Conservation (phyloP, 2,329 filamentous ascomycete genomes). For the Aspergillus clavatus region DNA sequence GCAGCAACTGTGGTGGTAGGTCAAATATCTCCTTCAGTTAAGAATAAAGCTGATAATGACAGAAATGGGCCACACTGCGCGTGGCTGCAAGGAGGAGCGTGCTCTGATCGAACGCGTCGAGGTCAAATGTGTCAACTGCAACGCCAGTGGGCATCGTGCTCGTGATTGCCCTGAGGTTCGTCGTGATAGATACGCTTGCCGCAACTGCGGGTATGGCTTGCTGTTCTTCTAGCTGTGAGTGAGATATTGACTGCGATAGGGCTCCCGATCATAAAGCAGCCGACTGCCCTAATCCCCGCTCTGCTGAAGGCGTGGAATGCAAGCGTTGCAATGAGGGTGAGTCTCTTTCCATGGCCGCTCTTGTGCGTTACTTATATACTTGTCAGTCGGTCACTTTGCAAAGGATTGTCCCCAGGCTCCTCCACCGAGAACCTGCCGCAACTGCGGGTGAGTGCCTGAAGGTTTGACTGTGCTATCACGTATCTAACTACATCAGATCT, state of each 20-base stretch:
- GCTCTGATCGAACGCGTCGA: constrained; percentile 35
- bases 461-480: not conserved
- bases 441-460: constrained; percentile 38
- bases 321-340: constrained; percentile 41
- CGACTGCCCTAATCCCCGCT: constrained; percentile 46
- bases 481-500: constrained; percentile 26
- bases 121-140: constrained; percentile 50
- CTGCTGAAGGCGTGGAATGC: constrained; percentile 43
- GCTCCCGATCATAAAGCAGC: constrained; percentile 43
- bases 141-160: constrained; percentile 43
- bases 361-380: not conserved
- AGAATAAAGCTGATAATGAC: not conserved
- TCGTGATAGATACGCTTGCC: constrained; percentile 42
- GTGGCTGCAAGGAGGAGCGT: constrained; percentile 47
- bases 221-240: not conserved
- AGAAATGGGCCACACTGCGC: constrained; percentile 47
- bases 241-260: constrained; percentile 24
- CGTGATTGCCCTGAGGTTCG: constrained; percentile 44
- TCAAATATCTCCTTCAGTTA: not conserved
- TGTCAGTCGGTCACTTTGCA: constrained; percentile 41
- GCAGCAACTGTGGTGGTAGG: constrained; percentile 47
- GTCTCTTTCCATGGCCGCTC: not conserved
- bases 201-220: constrained; percentile 47
- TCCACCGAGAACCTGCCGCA: constrained; percentile 38
- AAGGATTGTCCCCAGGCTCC: constrained; percentile 42